These are phyloP conservation scores for Trametes villosa DNA, from an alignment of 768 basidiomycete species.

Conservation along the genomic window DNA sequence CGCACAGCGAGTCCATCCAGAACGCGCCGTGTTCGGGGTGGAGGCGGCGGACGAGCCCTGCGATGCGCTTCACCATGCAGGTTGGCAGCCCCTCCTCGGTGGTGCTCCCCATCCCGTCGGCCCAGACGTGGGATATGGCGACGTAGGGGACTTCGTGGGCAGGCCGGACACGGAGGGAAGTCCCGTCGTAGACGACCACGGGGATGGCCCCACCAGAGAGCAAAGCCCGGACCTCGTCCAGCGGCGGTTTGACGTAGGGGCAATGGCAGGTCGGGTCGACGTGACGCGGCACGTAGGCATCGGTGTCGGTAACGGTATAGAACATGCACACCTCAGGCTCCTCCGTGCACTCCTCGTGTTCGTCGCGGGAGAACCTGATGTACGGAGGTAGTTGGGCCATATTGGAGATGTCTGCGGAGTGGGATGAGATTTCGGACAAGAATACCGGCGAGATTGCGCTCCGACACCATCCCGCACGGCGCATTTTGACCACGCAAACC, in stretches of 20 bases:
- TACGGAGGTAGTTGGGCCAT: neutral
- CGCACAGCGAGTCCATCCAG: constrained; percentile 21
- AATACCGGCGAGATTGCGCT: neutral
- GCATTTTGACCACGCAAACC: neutral
- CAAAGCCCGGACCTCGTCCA: neutral
- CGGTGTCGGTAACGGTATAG: neutral
- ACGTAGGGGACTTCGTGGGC: neutral
- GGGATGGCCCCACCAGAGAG: neutral
- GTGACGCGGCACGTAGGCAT: neutral
- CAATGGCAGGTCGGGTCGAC: constrained; percentile 1
- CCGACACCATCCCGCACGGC: constrained; percentile 6
- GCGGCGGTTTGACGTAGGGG: neutral
- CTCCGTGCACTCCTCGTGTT: neutral
- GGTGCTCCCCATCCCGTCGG: constrained; percentile 20
- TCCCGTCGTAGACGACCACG: neutral
- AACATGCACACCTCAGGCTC: neutral
- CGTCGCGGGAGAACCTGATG: neutral
- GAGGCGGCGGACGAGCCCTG: neutral
- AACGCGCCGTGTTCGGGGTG: constrained; percentile 13
- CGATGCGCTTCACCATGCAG: constrained; percentile 13
- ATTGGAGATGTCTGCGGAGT: neutral
- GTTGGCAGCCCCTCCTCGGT: constrained; percentile 16
- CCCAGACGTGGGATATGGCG: constrained; percentile 23
- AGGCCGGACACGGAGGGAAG: neutral
- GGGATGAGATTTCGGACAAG: neutral